These are phyloP conservation scores for Angophora floribunda DNA, from an alignment of 345 rosid genomes.

Conservation along the genomic window DNA sequence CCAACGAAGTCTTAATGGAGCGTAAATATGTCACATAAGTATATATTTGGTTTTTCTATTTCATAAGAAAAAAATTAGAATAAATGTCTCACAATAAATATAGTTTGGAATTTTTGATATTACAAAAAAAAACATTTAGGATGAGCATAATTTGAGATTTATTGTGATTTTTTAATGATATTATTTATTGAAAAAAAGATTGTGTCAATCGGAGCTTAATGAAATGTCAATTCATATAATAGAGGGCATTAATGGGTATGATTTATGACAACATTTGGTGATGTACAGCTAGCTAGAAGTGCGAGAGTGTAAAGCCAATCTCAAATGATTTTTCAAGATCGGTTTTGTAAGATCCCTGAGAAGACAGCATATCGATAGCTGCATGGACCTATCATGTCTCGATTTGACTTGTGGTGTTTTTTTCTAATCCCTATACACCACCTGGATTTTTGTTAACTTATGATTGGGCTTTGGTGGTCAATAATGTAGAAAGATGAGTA, in stretches of 20 bases:
- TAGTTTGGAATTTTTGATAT: rapidly evolving
- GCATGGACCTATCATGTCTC: neutral
- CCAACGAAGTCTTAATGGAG: neutral
- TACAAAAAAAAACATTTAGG: too few relatives aligned
- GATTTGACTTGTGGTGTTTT: neutral
- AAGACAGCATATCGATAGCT: neutral
- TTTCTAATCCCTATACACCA: neutral
- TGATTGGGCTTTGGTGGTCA: neutral
- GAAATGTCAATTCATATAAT: neutral
- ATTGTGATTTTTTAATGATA: neutral
- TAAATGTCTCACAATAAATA: rapidly evolving
- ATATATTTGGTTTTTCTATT: too few relatives aligned
- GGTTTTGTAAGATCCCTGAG: neutral
- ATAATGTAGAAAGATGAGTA: neutral
- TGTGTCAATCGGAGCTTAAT: neutral
- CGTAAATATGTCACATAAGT: neutral
- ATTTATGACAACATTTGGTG: neutral
- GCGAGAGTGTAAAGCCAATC: neutral
- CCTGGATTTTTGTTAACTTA: neutral
- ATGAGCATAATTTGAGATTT: neutral
- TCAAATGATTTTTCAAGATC: neutral
- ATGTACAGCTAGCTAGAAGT: neutral
- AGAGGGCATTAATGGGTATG: neutral
- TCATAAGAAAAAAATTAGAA: too few relatives aligned
- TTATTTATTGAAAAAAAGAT: neutral